Evolutionary conservation across 2,329 filamentous ascomycete genomes (phyloP).

Genomic region (Sphaerulina musiva): DNA sequence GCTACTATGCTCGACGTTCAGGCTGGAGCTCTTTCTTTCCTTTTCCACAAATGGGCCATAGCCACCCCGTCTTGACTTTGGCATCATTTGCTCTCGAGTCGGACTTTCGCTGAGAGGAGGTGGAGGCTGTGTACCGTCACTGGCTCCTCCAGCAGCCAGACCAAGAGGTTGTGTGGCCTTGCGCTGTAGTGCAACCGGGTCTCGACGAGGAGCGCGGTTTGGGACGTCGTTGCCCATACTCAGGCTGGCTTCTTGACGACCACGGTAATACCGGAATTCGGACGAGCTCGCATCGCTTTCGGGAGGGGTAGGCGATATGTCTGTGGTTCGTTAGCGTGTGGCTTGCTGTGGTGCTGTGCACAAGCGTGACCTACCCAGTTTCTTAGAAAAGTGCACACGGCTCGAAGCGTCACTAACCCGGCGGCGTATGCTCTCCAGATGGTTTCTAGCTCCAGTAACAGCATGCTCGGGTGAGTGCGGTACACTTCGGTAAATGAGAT

Average conservation of each 20-base stretch:
- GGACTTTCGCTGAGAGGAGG: conserved; percentile 27
- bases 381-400: conserved; percentile 30
- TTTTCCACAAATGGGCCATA: conserved; percentile 21
- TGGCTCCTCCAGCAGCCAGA: neutral
- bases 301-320: conserved; percentile 31
- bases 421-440: conserved; percentile 1
- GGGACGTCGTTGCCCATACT: conserved; percentile 11
- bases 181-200: neutral
- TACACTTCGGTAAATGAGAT: conserved; percentile 6
- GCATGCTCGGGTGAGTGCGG: neutral
- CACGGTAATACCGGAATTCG: conserved; percentile 17
- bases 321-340: conserved; percentile 13
- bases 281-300: conserved; percentile 29
- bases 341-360: neutral
- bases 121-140: conserved; percentile 2
- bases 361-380: conserved; percentile 8
- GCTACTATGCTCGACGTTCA: conserved; percentile 19
- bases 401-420: conserved; percentile 19
- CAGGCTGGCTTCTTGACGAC: neutral
- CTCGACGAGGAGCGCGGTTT: neutral
- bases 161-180: neutral
- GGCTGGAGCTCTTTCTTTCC: conserved; percentile 12
- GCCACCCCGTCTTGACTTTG: conserved; percentile 5
- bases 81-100: neutral
- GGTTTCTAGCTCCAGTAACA: neutral